Evolutionary conservation across 2,329 filamentous ascomycete genomes (phyloP), one percentile per base, ranked within the genome.

Genomic region (Polytolypa hystricis): DNA sequence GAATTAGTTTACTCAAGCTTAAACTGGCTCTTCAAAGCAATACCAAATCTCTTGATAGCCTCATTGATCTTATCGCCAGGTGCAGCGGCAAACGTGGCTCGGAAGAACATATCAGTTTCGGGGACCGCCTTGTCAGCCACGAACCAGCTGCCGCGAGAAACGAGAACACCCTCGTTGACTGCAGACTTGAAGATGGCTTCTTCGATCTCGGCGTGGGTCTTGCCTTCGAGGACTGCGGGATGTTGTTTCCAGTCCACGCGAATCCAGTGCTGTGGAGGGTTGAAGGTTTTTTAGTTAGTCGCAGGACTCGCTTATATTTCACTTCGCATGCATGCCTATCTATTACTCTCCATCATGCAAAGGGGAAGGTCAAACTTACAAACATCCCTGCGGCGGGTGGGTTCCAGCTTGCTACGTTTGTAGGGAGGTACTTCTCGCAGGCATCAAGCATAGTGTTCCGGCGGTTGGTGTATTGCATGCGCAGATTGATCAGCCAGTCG

Each of bases 361-460:
- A 30, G 16, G 39, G 21, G 9, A 14, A n/a, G 18, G 18, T 7
- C 42, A 37, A 25, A 77, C 80, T 70, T 62, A 84, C 81, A 73
- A 98, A 98, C 91, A 98, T 98, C 54, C 87, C 87, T 0, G 86
- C 84, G 42, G 70, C 72, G 0, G 87, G 86, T 1, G 82, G 73
- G 16, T 66, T 72, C 85, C 85, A 95, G 55, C 67, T 76, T 14
- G 85, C 80, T 19, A 94, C 64, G 18, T 80, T 77, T 23, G 55
- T 64, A 0, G 86, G 85, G 14, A 94, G 62, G 49, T 80, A 74
- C 43, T 74, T 71, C 56, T 89, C 82, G 55, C 85, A 94, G 0
- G 87, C 84, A 4, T 70, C 67, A 3, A 93, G 65, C 42, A 98
- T 74, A 17, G 75, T 71, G 53, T 96, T 73, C 38, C 91, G 69